Percentiles rank a stretch among this genome's conserved stretches.
phyloP scores from a whole-genome alignment of 225 moss, liverwort and hornwort genomes.

The Pseudisothecium myosuroides region DNA sequence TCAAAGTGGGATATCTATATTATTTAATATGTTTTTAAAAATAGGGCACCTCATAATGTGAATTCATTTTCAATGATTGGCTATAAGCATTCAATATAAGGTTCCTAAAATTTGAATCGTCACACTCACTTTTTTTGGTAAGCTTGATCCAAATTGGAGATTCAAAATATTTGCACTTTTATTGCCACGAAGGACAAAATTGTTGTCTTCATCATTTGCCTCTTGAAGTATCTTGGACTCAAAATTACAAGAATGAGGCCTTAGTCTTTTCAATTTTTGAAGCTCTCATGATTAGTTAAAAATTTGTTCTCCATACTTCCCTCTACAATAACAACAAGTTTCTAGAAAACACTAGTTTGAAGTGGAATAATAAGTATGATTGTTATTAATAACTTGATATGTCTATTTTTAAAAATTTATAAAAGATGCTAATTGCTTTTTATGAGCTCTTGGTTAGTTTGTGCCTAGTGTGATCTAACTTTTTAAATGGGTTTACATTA shows the following conservation, averaged over 20 bases:
- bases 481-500: neutral
- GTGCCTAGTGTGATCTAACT: rapidly evolving
- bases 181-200: too few species aligned
- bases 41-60: neutral
- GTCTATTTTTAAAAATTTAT: neutral
- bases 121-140: neutral
- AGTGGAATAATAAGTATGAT: neutral
- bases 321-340: neutral
- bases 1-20: neutral
- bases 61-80: neutral
- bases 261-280: neutral
- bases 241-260: neutral
- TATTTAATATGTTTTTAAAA: neutral
- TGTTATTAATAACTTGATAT: neutral
- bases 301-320: rapidly evolving
- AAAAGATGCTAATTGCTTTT: neutral
- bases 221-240: rapidly evolving
- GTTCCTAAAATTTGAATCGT: neutral
- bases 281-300: neutral
- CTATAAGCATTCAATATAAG: neutral
- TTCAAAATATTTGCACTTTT: neutral
- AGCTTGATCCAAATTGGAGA: neutral
- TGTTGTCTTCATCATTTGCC: too few species aligned
- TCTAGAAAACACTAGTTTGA: neutral
- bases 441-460: neutral